phyloP scores from a whole-genome alignment of 805 yeast genomes.

The Candida manassasensis region DNA sequence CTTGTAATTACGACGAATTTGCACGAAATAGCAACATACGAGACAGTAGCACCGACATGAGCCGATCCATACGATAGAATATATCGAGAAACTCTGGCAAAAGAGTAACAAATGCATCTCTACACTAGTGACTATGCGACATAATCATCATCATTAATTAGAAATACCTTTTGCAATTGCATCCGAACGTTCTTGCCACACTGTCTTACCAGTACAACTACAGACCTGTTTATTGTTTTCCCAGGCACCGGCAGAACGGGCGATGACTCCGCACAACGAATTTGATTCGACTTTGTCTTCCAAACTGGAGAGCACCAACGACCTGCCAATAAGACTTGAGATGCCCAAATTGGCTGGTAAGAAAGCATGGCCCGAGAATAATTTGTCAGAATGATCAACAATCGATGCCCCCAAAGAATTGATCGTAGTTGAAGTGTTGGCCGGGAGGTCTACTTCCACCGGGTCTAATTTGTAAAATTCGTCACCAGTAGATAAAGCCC shows the following conservation, averaged over 20 bases:
- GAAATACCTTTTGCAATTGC: conserved; percentile 58
- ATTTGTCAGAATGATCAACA: conserved; percentile 8
- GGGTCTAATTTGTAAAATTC: conserved; percentile 43
- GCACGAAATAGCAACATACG: too few species aligned
- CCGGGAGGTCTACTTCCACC: conserved; percentile 24
- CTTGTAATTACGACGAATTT: too few species aligned
- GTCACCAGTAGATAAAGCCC: conserved; percentile 63
- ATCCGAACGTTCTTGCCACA: conserved; percentile 91
- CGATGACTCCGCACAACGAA: conserved; percentile 79
- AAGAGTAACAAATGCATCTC: too few species aligned
- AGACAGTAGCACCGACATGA: too few species aligned
- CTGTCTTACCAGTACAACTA: conserved; percentile 89
- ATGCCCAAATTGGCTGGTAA: conserved; percentile 44
- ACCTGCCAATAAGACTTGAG: conserved; percentile 66
- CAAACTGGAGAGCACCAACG: conserved; percentile 44
- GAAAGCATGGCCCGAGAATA: conserved; percentile 34
- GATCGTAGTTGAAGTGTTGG: conserved; percentile 24
- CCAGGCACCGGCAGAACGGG: conserved; percentile 96
- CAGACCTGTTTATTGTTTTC: conserved; percentile 92
- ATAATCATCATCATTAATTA: conserved; percentile 12
- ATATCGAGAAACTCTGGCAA: too few species aligned
- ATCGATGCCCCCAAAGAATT: conserved; percentile 32
- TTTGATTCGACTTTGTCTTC: conserved; percentile 36
- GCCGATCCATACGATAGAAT: too few species aligned
- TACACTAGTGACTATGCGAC: too few species aligned